phyloP scores from a whole-genome alignment of 257 asterid genomes.

The Schizonepeta tenuifolia region DNA sequence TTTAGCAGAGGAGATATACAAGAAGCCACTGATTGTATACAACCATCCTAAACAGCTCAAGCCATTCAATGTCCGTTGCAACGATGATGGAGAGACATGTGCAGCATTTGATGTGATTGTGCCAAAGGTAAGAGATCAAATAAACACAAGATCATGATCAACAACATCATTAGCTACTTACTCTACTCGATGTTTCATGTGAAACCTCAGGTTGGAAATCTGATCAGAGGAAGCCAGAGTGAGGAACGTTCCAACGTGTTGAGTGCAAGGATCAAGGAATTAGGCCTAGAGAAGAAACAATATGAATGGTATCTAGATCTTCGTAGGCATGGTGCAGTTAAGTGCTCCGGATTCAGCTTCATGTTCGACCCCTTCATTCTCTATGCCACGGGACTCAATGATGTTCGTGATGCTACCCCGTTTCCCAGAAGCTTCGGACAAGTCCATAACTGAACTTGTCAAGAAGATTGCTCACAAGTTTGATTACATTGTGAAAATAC shows the following conservation, averaged over 20 bases:
- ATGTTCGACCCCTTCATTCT: conserved; percentile 71
- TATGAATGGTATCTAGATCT: conserved; percentile 90
- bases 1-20: conserved; percentile 63
- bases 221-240: conserved; percentile 81
- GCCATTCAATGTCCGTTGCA: conserved; percentile 69
- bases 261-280: conserved; percentile 64
- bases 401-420: conserved; percentile 81
- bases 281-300: conserved; percentile 60
- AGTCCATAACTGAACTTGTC: conserved; percentile 46
- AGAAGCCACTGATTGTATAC: conserved; percentile 68
- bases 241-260: conserved; percentile 70
- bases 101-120: conserved; percentile 76
- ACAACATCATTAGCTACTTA: background rate
- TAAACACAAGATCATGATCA: background rate
- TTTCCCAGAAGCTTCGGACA: conserved; percentile 78
- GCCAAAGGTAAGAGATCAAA: conserved; percentile 57
- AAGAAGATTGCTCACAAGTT: background rate
- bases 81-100: conserved; percentile 72
- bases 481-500: background rate
- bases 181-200: background rate
- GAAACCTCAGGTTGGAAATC: conserved; percentile 62
- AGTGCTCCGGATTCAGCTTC: conserved; percentile 67
- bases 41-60: conserved; percentile 66
- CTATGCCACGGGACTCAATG: conserved; percentile 81
- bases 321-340: conserved; percentile 66